Evolutionary conservation across 345 rosid genomes (phyloP), one percentile per base, ranked within the genome.

Genomic region (Citrus trifoliata): DNA sequence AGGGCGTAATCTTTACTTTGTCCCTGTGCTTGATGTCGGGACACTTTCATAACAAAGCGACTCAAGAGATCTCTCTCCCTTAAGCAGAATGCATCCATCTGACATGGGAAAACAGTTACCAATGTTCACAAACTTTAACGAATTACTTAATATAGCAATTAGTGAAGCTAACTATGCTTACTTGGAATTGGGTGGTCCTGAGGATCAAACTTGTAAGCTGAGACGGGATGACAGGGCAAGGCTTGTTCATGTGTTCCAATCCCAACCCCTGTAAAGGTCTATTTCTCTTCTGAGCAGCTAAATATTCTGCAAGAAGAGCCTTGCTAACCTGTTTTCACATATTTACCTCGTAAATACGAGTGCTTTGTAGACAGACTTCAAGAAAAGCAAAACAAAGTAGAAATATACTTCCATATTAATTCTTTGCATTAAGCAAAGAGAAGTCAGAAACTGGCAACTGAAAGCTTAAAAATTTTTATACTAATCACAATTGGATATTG

Each of bases 21-120:
- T 81, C 98, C 98, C 70, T 79, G 87, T 48, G 90, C 89, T 84
- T 89, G 94, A 84, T 72, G 82, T 37, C 79, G 86, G 25, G 89
- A 86, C 63, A 96, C 87, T 85, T 90, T 95, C 13, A 82, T 77
- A 38, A 87, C 93, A 80, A 93, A 92, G 71, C 82, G 88, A 78
- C 81, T 84, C 76, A 96, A 81, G 58, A 96, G 94, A 86, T 96
- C 97, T 80, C 97, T 82, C 87, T 95, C 99, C 83, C 97, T 91
- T 81, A 89, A 74, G 80, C 88, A 85, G 84, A 93, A 88, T 10
- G 85, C 89, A 84, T 88, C 87, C 75, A 84, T 81, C 98, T 93
- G 90, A 81, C 71, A 79, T 10, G 60, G 46, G 51, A 14, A 82
- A 69, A 63, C 22, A 21, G 68, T 51, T 25, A 76, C 55, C 62